Percentiles rank a stretch among this genome's conserved stretches.
Conservation (phyloP, 1,139 yeast genomes). For the Diutina siamensis region DNA sequence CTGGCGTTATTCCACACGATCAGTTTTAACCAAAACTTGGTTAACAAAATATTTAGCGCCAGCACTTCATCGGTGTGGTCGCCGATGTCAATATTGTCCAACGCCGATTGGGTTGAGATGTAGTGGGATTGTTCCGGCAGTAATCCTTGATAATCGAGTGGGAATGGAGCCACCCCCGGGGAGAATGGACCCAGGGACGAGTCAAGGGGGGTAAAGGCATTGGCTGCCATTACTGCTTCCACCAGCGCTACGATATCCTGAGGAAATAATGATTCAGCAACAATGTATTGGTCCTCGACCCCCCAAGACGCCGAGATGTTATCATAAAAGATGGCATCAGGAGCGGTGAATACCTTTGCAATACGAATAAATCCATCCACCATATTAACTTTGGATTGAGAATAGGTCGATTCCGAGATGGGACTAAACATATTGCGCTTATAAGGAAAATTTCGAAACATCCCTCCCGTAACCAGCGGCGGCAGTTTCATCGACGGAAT, state of each 20-base stretch:
- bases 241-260: slow-evolving; percentile 11
- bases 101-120: neutral
- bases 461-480: no score
- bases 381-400: neutral
- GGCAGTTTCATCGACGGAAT: neutral
- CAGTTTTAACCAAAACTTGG: slow-evolving; percentile 4
- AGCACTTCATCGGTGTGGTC: neutral
- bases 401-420: neutral
- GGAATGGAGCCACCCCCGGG: slow-evolving; percentile 5
- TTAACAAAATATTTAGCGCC: neutral
- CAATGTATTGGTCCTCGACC: neutral
- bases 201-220: neutral
- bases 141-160: slow-evolving; percentile 10
- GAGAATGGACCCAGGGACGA: neutral
- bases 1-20: slow-evolving; percentile 1
- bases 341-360: neutral
- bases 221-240: slow-evolving; percentile 10
- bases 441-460: neutral
- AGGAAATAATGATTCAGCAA: neutral
- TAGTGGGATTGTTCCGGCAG: slow-evolving; percentile 13
- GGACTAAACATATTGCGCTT: neutral
- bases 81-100: neutral
- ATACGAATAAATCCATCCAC: neutral
- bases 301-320: neutral
- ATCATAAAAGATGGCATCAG: neutral